A percentile compares a stretch with the other conserved stretches of the same genome.
phyloP scores from a whole-genome alignment of 139 green algal genomes.

The Chlorella vulgaris region DNA sequence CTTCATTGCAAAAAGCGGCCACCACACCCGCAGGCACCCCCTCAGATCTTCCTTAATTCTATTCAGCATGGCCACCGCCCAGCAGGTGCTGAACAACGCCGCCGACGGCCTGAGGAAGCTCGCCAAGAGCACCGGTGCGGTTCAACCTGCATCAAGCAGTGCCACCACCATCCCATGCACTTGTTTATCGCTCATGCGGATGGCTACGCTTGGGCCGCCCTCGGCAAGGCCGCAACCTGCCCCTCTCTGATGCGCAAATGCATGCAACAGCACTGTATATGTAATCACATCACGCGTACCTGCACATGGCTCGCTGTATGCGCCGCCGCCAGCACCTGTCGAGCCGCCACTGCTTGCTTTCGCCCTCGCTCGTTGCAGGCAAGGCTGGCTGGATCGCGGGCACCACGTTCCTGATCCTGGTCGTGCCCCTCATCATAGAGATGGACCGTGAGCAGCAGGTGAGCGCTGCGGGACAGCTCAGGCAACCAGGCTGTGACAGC shows the following conservation, averaged over 20 bases:
- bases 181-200: not conserved
- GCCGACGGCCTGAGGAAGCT: not conserved
- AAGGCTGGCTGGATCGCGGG: slow-evolving; percentile 93
- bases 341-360: not conserved
- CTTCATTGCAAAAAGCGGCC: not conserved
- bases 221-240: too few species aligned
- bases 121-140: not conserved
- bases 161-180: not conserved
- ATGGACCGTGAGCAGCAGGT: slow-evolving; percentile 95
- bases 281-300: too few species aligned
- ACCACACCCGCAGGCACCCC: too few species aligned
- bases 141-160: not conserved
- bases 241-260: too few species aligned
- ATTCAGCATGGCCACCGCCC: not conserved
- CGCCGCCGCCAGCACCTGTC: not conserved
- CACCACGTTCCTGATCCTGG: slow-evolving; percentile 87
- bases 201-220: too few species aligned
- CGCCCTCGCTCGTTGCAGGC: slow-evolving; percentile 61
- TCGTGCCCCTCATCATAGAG: slow-evolving; percentile 96
- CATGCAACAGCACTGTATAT: too few species aligned
- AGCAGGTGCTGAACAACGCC: not conserved
- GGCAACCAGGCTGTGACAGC: too few species aligned
- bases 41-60: not conserved
- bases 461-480: too few species aligned
- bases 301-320: not conserved